Evolutionary conservation across 2,329 filamentous ascomycete genomes (phyloP), one percentile per base, ranked within the genome.

Genomic region (Fusarium musae): DNA sequence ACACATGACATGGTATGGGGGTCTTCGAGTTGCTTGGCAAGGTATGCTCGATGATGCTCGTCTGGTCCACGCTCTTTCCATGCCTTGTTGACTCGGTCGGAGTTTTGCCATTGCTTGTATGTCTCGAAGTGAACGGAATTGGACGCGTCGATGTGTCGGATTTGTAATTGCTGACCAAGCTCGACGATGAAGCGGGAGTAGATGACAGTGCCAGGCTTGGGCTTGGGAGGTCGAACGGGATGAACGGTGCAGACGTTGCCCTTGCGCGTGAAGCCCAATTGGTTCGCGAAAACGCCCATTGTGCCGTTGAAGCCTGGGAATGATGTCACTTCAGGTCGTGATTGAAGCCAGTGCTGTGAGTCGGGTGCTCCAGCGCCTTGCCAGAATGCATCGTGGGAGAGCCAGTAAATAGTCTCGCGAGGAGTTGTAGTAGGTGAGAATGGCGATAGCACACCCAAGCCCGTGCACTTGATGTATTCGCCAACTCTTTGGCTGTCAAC

Each of bases 231-330:
- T 12, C 77, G 74, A 28, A 78, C 75, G 13, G 77, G 77, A 23
- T 78, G 77, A 8, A 78, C 77, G 5, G 77, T 78, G 58, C 75
- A 78, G 50, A 78, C 77, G 13, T 78, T 78, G n/a, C 77, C 77
- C 36, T 77, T 70, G 5, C 63, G 73, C 3, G 77, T 78, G 69
- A 78, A 78, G 8, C 77, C 68, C 36, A 78, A 37, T 63, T 78
- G 77, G 42, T 59, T 78, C 9, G 75, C 54, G 17, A 78, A 78
- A 23, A 69, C 74, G 1, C 74, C 77, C 17, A 74, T 54, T 21
- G 68, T 75, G 5, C 75, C 65, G 28, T 66, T 66, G 62, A 78
- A 78, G 32, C 77, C 77, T 1, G 77, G 73, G 69, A 78, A 78
- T 37, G 57, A 42, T 6, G 73, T 77, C 1, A 75, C 70, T 47